These are phyloP conservation scores for Ceratobasidium sp. DNA, from an alignment of 1,284 basidiomycete species.

Conservation along the genomic window DNA sequence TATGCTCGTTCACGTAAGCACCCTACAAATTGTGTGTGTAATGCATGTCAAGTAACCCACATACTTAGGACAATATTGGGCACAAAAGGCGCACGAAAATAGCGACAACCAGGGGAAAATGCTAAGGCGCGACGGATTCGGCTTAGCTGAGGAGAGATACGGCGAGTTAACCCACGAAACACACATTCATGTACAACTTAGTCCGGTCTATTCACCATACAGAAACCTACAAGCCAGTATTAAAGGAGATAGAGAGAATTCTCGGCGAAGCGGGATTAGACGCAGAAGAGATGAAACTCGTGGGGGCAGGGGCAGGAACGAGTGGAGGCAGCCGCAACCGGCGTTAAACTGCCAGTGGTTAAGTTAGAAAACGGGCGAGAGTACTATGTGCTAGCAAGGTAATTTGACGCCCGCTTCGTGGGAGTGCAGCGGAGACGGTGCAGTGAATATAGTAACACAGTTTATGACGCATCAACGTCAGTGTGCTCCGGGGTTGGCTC, in stretches of 20 bases:
- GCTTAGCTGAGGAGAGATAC: constrained; percentile 74
- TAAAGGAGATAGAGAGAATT: constrained; percentile 86
- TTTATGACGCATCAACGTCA: constrained; percentile 25
- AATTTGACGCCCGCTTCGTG: too few relatives aligned
- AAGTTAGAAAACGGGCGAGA: constrained; percentile 22
- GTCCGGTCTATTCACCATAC: constrained; percentile 47
- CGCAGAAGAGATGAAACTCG: constrained; percentile 76
- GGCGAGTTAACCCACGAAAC: constrained; percentile 57
- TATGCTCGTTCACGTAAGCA: constrained; percentile 80
- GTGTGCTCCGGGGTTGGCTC: constrained; percentile 19
- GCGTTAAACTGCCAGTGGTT: constrained; percentile 25
- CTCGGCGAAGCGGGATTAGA: constrained; percentile 87
- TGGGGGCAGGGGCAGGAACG: constrained; percentile 54
- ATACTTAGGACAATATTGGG: constrained; percentile 79
- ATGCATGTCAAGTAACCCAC: not conserved
- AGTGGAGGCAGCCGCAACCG: constrained; percentile 43
- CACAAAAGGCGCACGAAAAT: constrained; percentile 71
- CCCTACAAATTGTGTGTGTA: not conserved
- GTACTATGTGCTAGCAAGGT: too few relatives aligned
- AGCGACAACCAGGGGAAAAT: constrained; percentile 82
- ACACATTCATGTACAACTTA: not conserved
- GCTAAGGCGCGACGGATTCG: constrained; percentile 81
- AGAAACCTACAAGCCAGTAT: constrained; percentile 79
- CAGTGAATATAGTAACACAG: not conserved
- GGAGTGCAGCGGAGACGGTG: not conserved